Evolutionary conservation across 2,329 filamentous ascomycete genomes (phyloP).

Genomic region (Arthrobotrys iridis): DNA sequence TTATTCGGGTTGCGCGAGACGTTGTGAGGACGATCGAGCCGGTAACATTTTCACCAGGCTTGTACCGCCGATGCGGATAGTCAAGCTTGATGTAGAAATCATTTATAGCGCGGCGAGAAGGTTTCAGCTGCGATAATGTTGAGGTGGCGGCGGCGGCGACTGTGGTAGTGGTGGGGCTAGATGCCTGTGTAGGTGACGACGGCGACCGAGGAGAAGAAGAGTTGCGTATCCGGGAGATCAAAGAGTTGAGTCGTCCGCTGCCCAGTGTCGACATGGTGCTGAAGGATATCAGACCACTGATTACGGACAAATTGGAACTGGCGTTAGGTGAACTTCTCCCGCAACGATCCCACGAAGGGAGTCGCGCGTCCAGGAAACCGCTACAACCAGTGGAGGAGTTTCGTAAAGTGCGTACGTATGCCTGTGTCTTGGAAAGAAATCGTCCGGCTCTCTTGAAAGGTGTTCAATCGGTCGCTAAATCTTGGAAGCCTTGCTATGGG

Average conservation of each 20-base stretch:
- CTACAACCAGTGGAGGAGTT: conserved; percentile 18
- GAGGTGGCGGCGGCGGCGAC: background rate
- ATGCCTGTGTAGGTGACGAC: conserved; percentile 11
- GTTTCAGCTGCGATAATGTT: conserved; percentile 36
- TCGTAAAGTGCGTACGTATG: background rate
- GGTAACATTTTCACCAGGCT: conserved; percentile 77
- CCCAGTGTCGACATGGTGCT: conserved; percentile 36
- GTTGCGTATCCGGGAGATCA: conserved; percentile 49
- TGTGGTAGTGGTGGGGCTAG: conserved; percentile 5
- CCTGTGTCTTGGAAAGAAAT: conserved; percentile 6
- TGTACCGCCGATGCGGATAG: conserved; percentile 80
- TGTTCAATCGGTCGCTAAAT: conserved; percentile 15
- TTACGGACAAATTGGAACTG: background rate
- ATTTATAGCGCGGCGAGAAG: conserved; percentile 72
- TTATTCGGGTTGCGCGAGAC: conserved; percentile 78
- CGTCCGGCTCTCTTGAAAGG: conserved; percentile 10
- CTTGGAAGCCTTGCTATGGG: background rate
- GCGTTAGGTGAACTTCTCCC: conserved; percentile 12
- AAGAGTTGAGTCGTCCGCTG: conserved; percentile 32
- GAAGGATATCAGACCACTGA: conserved; percentile 5
- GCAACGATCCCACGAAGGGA: conserved; percentile 53
- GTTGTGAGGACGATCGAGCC: conserved; percentile 78
- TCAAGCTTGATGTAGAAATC: conserved; percentile 82
- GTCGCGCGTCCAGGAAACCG: conserved; percentile 39
- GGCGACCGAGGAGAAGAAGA: conserved; percentile 35